Evolutionary conservation across 106 monocot species (phyloP), one percentile per base, ranked within the genome.

Genomic region (Platanthera zijinensis): DNA sequence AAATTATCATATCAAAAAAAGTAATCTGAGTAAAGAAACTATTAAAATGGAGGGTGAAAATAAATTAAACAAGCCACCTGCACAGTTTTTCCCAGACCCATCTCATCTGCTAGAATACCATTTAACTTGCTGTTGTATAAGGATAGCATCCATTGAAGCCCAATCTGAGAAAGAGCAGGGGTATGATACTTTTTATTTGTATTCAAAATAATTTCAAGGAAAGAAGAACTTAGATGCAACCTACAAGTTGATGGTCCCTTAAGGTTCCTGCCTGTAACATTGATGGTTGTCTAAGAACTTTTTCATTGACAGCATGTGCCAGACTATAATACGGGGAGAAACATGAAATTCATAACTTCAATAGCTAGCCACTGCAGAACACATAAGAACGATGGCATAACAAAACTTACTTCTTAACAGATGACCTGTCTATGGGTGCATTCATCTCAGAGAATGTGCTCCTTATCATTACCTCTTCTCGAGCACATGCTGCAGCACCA

Each of bases 41-140:
- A 72, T 0, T 18, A 39, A 66, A 32, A 66, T 2, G 66, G 11
- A 66, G 32, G 3, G 51, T 10, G n/a, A 51, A 13, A 72, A 72
- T 50, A 50, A 72, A 72, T 21, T 54, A 54, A 50, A 50, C 7
- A 49, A 74, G 11, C 66, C 46, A 97, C 97, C 97, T 97, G 97
- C 15, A 97, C 94, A 51, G 97, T 97, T 84, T 97, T 97, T 73
- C 97, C 97, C 75, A 97, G 94, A 74, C 97, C 97, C 97, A 97
- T 97, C 83, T 97, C 97, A 85, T 97, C 97, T 73, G 97, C 97
- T 77, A 97, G 82, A 90, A 97, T 97, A 59, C 97, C 97, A 85
- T 97, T 97, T 78, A 97, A 75, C 82, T 97, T 94, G 84, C 94
- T 97, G 75, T 97, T 97, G 57, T 97, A 97, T 57, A 97, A 88